phyloP scores from a whole-genome alignment of 768 basidiomycete species.

The Podaxis carcinomalis region DNA sequence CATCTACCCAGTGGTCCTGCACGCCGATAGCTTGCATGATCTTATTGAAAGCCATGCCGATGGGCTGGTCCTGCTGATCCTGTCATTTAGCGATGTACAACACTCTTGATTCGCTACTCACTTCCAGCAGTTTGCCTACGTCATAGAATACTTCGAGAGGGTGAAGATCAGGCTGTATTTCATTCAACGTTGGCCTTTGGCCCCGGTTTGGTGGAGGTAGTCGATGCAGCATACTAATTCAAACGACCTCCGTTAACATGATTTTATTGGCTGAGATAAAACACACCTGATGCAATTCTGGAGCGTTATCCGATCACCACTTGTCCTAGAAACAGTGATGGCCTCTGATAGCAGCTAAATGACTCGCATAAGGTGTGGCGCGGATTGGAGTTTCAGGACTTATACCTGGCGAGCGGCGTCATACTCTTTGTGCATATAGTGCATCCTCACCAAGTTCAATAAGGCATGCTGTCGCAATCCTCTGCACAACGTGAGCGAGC shows the following conservation, averaged over 20 bases:
- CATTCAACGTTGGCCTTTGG: conserved; percentile 54
- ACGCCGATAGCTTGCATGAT: conserved; percentile 62
- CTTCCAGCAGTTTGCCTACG: conserved; percentile 69
- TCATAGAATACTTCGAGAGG: conserved; percentile 76
- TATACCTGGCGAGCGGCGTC: conserved; percentile 63
- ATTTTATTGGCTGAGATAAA: not conserved
- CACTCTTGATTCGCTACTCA: conserved; percentile 18
- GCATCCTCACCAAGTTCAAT: conserved; percentile 72
- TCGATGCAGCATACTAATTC: conserved; percentile 63
- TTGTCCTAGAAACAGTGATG: conserved; percentile 69
- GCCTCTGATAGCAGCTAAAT: conserved; percentile 70
- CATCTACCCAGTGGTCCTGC: conserved; percentile 70
- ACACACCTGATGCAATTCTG: conserved; percentile 75
- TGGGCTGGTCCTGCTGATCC: conserved; percentile 56
- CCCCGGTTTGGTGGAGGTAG: conserved; percentile 49
- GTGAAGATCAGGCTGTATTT: conserved; percentile 72
- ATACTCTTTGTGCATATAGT: conserved; percentile 67
- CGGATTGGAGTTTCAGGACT: not conserved
- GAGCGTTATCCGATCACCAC: conserved; percentile 64
- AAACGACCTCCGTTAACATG: conserved; percentile 4
- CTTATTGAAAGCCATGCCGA: conserved; percentile 65
- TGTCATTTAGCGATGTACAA: not conserved
- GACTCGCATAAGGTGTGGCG: not conserved
- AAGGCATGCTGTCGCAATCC: conserved; percentile 78
- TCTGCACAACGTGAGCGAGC: conserved; percentile 29